A percentile compares a stretch with the other conserved stretches of the same genome.
These are phyloP conservation scores for Vitis hybrid DNA, from an alignment of 177 flowering plant genomes.

Conservation along the genomic window DNA sequence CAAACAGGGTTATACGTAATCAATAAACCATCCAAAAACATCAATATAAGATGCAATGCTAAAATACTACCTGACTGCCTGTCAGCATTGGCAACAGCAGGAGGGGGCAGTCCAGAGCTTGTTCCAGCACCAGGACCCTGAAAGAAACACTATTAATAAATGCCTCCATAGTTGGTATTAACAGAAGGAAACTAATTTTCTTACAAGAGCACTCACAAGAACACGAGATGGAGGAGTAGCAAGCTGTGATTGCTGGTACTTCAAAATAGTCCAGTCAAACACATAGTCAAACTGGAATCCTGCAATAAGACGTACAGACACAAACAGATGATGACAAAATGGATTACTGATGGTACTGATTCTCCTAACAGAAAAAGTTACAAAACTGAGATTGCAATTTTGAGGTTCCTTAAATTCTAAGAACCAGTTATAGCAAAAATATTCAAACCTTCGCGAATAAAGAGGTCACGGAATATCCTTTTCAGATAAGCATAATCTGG, in stretches of 20 bases:
- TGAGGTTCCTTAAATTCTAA: background rate
- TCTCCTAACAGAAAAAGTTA: no score
- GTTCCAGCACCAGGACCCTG: slow-evolving; percentile 78
- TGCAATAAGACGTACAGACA: slow-evolving; percentile 15
- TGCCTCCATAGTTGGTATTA: background rate
- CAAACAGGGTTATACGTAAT: background rate
- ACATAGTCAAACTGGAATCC: slow-evolving; percentile 94
- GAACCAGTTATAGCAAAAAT: background rate
- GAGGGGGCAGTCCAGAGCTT: slow-evolving; percentile 75
- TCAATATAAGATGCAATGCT: background rate
- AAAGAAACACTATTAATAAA: slow-evolving; percentile 17
- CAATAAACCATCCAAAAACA: background rate
- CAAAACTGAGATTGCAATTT: background rate
- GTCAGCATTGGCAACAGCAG: slow-evolving; percentile 55
- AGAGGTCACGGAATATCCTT: slow-evolving; percentile 84
- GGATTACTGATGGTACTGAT: no score
- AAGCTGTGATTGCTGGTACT: slow-evolving; percentile 86
- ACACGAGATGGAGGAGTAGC: slow-evolving; percentile 65
- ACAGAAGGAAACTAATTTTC: background rate
- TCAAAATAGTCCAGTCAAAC: slow-evolving; percentile 92
- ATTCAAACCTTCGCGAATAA: slow-evolving; percentile 81
- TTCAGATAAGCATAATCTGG: slow-evolving; percentile 89
- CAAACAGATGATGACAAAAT: no score
- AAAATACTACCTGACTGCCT: slow-evolving; percentile 52
- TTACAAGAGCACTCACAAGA: slow-evolving; percentile 39